Evolutionary conservation across 2,329 filamentous ascomycete species (phyloP).

Genomic region (Chaetomium sp.): DNA sequence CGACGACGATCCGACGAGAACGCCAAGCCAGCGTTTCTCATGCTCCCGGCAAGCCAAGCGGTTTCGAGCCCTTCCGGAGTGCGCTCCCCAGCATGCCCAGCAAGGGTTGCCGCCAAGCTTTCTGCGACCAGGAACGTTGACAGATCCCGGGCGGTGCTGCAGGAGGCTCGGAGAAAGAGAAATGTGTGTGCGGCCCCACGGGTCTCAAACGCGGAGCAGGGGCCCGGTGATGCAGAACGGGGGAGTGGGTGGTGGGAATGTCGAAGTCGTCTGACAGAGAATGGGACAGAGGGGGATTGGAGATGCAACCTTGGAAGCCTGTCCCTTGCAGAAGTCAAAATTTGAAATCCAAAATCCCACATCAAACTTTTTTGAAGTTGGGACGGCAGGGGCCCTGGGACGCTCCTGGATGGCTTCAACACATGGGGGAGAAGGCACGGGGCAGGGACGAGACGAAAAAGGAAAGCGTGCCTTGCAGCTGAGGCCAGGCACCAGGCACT

Average conservation of each 20-base stretch:
- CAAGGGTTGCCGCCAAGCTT: conserved; percentile 31
- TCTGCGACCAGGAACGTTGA: conserved; percentile 33
- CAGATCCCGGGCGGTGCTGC: neutral
- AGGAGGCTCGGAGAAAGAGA: conserved; percentile 29
- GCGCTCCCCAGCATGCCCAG: neutral
- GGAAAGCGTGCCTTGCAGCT: conserved; percentile 25
- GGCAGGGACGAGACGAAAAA: conserved; percentile 17
- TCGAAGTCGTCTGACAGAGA: conserved; percentile 32
- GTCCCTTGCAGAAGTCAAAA: neutral
- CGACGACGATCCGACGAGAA: conserved; percentile 32
- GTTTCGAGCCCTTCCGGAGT: conserved; percentile 34
- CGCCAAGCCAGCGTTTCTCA: conserved; percentile 47
- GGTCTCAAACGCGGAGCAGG: conserved; percentile 47
- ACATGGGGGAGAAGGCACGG: neutral
- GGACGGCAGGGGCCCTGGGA: conserved; percentile 2
- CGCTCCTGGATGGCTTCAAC: neutral
- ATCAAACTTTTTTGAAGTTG: conserved; percentile 9
- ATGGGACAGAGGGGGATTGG: conserved; percentile 13
- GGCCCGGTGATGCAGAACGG: conserved; percentile 36
- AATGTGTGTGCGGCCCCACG: conserved; percentile 41
- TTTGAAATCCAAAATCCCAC: neutral
- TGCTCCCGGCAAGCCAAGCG: conserved; percentile 38
- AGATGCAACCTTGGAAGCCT: conserved; percentile 11
- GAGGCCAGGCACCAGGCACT: conserved; percentile 7
- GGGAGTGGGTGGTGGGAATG: conserved; percentile 22